Percentiles rank a stretch among this genome's conserved stretches.
phyloP scores from a whole-genome alignment of 2,329 filamentous ascomycete species.

The Fusarium equiseti region DNA sequence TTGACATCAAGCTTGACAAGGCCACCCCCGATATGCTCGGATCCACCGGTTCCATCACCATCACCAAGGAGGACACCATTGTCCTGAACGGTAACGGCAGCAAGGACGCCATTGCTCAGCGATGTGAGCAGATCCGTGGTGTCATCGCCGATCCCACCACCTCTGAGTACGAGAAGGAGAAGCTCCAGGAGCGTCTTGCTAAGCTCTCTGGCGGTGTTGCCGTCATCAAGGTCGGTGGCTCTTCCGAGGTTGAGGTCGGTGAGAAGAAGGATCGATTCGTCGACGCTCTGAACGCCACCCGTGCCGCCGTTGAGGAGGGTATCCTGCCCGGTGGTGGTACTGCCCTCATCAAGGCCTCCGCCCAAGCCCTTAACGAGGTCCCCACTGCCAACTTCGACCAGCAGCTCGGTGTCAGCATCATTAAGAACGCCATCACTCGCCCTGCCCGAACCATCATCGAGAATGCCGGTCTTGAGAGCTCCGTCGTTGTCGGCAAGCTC shows the following conservation, averaged over 20 bases:
- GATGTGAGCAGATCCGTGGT: constrained; percentile 98
- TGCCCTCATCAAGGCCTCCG: constrained; percentile 95
- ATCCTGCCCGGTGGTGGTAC: constrained; percentile 99
- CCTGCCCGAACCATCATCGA: constrained; percentile 96
- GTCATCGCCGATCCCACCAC: constrained; percentile 94
- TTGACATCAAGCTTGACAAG: constrained; percentile 99
- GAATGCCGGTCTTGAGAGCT: constrained; percentile 96
- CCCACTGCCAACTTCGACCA: constrained; percentile 98
- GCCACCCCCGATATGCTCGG: constrained; percentile 95
- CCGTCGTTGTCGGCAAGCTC: constrained; percentile 97
- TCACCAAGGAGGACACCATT: constrained; percentile 99
- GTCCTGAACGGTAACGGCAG: constrained; percentile 95
- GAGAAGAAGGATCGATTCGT: constrained; percentile 99
- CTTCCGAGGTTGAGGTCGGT: constrained; percentile 97
- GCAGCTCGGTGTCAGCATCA: constrained; percentile 96
- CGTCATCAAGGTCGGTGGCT: constrained; percentile 98
- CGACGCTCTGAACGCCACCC: constrained; percentile 96
- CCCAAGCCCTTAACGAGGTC: constrained; percentile 84
- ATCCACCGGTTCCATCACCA: constrained; percentile 97
- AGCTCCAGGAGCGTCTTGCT: constrained; percentile 98
- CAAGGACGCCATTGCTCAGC: constrained; percentile 93
- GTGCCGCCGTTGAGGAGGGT: constrained; percentile 97
- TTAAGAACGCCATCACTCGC: constrained; percentile 97
- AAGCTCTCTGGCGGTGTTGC: constrained; percentile 99
- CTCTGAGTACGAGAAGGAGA: constrained; percentile 99